Base-by-base conservation (phyloP, 257 asterid genomes). In the Sherardia arvensis region DNA sequence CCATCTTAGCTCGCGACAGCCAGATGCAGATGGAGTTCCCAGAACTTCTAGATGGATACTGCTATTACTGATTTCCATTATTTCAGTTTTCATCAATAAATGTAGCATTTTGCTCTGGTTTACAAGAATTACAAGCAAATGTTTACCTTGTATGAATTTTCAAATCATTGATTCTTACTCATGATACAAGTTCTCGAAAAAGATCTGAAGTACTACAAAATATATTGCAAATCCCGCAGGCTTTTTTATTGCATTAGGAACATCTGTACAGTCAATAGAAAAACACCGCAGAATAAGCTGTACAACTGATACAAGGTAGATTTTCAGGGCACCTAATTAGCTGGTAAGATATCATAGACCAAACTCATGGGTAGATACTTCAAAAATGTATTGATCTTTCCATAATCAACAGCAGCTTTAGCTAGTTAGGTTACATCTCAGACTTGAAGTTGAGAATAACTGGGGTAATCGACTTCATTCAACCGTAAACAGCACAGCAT, bases 401-500 rank as follows among this genome's bases (percentile, higher is more conserved):
- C 7, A 49, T 33, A 54, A 40, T 49, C 22, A 34, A 62, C 5
- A 55, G 51, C 56, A 53, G 49, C 32, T 72, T 56, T 55, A 53
- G 20, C 43, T 20, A 28, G 56, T 36, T 25, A 11, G 53, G 59
- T 66, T 34, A 48, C 27, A 51, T 88, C n/a, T n/a, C 86, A 86
- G 57, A 80, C 25, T 67, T 84, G 72, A 48, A 91, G 88, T 69
- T 78, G 85, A 73, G 79, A 71, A 64, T 80, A 83, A 67, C 85
- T 85, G 59, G 74, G 55, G n/a, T 80, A 80, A 72, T 86, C 82
- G 14, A 88, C 82, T 80, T 86, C 95, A 58, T 88, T 88, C 71
- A 91, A 59, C 23, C 98, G 80, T 56, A 83, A 3, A 65, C 98
- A 88, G 77, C 96, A 91, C 27, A 91, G 10, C 78, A 91, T 78